phyloP scores from a whole-genome alignment of 2,329 filamentous ascomycete genomes.

The Cryphonectria carpinicola region DNA sequence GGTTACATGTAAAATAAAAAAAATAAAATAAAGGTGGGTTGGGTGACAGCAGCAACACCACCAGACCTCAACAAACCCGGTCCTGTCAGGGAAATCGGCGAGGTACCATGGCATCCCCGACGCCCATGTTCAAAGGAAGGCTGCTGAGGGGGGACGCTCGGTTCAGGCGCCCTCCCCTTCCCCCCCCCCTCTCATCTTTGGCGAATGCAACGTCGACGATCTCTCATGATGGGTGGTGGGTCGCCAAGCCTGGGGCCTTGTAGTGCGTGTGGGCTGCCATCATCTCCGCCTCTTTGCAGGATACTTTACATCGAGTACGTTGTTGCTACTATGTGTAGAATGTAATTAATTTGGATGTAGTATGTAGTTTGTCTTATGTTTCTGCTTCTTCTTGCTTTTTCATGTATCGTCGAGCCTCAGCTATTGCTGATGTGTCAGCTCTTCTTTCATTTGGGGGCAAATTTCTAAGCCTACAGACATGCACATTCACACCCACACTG shows the following conservation, averaged over 20 bases:
- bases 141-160: neutral
- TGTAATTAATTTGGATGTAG: too few relatives aligned
- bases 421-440: too few relatives aligned
- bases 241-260: conserved; percentile 1
- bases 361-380: too few relatives aligned
- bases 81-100: neutral
- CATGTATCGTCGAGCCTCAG: too few relatives aligned
- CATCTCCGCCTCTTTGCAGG: conserved; percentile 12
- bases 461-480: too few relatives aligned
- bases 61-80: neutral
- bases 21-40: too few relatives aligned
- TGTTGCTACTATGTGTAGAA: too few relatives aligned
- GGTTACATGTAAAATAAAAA: neutral
- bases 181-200: neutral
- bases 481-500: neutral
- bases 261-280: conserved; percentile 7
- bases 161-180: neutral
- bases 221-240: conserved; percentile 2
- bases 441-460: neutral
- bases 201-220: neutral
- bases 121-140: neutral
- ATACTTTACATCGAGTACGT: neutral
- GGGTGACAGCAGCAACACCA: too few relatives aligned
- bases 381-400: too few relatives aligned
- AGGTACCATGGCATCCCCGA: neutral